Percentiles rank a stretch among this genome's conserved stretches.
Conservation (phyloP, 306 rosid genomes). For the Rosa rugosa region DNA sequence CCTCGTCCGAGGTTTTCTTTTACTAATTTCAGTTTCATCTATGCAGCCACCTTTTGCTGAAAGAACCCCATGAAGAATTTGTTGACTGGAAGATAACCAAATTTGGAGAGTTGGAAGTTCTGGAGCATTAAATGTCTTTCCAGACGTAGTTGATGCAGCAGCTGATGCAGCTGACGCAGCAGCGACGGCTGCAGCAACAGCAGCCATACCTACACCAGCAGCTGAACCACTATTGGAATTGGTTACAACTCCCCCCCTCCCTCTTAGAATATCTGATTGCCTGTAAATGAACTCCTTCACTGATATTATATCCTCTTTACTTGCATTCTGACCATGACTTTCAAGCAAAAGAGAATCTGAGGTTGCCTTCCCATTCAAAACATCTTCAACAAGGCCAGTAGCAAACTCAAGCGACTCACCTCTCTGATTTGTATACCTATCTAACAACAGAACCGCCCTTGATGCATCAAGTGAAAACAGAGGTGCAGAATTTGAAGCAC, state of each 20-base stretch:
- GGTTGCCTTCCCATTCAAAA: conserved; percentile 72
- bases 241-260: conserved; percentile 57
- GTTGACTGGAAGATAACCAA: conserved; percentile 78
- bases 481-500: conserved; percentile 52
- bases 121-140: conserved; percentile 61
- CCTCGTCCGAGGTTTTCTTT: conserved; percentile 65
- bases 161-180: conserved; percentile 59
- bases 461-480: conserved; percentile 89
- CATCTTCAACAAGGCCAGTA: conserved; percentile 71
- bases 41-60: conserved; percentile 77
- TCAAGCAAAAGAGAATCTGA: conserved; percentile 88
- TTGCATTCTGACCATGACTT: conserved; percentile 65
- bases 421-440: conserved; percentile 51
- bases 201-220: conserved; percentile 89
- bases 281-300: conserved; percentile 83
- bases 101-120: conserved; percentile 82
- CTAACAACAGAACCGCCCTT: conserved; percentile 73
- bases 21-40: conserved; percentile 62
- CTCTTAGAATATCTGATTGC: conserved; percentile 83
- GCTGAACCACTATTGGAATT: conserved; percentile 71
- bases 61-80: conserved; percentile 65
- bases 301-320: conserved; percentile 68
- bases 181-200: conserved; percentile 86
- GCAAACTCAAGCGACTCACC: conserved; percentile 82
- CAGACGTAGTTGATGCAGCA: conserved; percentile 73